Percentiles rank a stretch among this genome's conserved stretches.
These are phyloP conservation scores for Penicillium maclennaniae DNA, from an alignment of 495 filamentous ascomycete genomes.

Conservation along the genomic window DNA sequence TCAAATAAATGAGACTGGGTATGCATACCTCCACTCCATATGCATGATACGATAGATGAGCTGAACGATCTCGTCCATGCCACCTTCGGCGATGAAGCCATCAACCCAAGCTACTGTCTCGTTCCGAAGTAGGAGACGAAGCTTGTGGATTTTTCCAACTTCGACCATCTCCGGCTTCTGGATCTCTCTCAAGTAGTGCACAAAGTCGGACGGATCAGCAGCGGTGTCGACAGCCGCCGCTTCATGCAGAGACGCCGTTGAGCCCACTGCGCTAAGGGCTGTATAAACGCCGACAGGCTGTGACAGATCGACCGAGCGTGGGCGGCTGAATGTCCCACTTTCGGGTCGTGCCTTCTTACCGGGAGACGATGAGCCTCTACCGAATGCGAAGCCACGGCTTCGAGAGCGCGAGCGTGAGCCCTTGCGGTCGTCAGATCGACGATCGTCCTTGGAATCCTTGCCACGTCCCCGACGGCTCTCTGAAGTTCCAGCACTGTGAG, in stretches of 20 bases:
- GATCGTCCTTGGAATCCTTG: constrained; percentile 38
- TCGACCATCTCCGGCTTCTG: constrained; percentile 78
- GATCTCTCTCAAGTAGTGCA: constrained; percentile 71
- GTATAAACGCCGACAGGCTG: constrained; percentile 46
- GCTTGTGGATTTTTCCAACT: constrained; percentile 90
- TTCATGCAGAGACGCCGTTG: constrained; percentile 40
- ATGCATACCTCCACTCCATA: constrained; percentile 87
- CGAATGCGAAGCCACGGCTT: constrained; percentile 74
- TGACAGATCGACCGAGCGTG: constrained; percentile 40
- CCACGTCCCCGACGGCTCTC: constrained; percentile 43
- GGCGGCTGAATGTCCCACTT: constrained; percentile 38
- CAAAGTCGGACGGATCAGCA: constrained; percentile 71
- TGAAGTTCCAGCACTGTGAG: constrained; percentile 30
- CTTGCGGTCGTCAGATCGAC: constrained; percentile 44
- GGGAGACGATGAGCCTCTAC: constrained; percentile 55
- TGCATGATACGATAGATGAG: constrained; percentile 86
- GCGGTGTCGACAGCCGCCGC: constrained; percentile 43
- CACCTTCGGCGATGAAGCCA: constrained; percentile 79
- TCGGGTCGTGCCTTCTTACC: constrained; percentile 53
- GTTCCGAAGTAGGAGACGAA: constrained; percentile 84
- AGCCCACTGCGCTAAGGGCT: constrained; percentile 41
- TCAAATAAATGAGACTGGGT: neutral
- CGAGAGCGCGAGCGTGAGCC: constrained; percentile 58
- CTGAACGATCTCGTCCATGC: constrained; percentile 86
- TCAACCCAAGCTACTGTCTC: constrained; percentile 96